Conservation (phyloP, 371 early-diverging fungal genomes). For the Lichtheimia ramosa region DNA sequence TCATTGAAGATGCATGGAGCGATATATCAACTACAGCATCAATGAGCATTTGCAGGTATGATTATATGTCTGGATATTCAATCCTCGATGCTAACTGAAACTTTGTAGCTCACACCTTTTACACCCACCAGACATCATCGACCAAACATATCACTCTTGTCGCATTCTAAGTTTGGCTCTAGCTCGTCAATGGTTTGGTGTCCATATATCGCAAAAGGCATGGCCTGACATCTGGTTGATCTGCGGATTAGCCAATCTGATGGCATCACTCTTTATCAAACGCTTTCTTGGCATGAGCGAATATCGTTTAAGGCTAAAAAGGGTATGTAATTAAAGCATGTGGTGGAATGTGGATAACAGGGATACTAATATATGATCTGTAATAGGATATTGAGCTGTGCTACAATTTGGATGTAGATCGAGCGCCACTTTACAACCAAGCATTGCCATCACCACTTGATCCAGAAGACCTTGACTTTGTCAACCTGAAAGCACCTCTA, state of each 20-base stretch:
- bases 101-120: constrained; percentile 64
- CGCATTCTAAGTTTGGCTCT: constrained; percentile 68
- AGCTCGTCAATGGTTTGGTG: constrained; percentile 93
- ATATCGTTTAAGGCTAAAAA: constrained; percentile 78
- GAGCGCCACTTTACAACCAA: constrained; percentile 79
- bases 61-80: background rate
- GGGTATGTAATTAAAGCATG: constrained; percentile 38
- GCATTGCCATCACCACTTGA: constrained; percentile 63
- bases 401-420: constrained; percentile 78
- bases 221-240: constrained; percentile 91
- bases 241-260: constrained; percentile 75
- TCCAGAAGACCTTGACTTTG: constrained; percentile 77
- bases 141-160: constrained; percentile 84
- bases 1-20: constrained; percentile 75
- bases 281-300: constrained; percentile 88
- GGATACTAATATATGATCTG: background rate
- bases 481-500: constrained; percentile 82
- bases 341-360: background rate
- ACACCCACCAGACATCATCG: constrained; percentile 77
- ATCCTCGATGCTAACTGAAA: background rate
- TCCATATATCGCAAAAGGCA: constrained; percentile 75
- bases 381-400: constrained; percentile 83
- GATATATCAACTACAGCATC: constrained; percentile 73
- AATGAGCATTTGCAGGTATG: constrained; percentile 61
- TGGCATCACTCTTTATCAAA: constrained; percentile 72